Evolutionary conservation across 2,329 filamentous ascomycete genomes (phyloP).

Genomic region (Penicillium sumatraense): DNA sequence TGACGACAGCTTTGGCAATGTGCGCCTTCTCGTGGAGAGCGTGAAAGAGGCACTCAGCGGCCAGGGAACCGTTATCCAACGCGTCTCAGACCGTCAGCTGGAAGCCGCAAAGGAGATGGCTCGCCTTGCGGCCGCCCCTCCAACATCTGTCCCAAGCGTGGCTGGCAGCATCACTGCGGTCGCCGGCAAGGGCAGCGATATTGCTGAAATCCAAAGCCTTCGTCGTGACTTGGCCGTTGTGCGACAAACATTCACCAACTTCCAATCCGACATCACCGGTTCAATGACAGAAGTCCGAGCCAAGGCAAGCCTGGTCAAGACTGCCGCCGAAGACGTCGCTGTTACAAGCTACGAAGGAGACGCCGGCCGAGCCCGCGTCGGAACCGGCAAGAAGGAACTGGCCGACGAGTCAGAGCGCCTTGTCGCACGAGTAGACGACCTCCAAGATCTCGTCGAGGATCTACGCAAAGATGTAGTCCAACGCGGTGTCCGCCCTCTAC

Average conservation of each 20-base stretch:
- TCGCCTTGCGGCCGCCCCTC: constrained; percentile 59
- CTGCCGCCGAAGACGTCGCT: constrained; percentile 70
- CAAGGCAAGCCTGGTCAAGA: constrained; percentile 82
- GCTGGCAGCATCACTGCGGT: constrained; percentile 32
- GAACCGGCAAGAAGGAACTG: constrained; percentile 82
- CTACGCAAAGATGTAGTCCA: constrained; percentile 95
- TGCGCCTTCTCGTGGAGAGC: constrained; percentile 82
- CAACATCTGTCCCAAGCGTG: constrained; percentile 30
- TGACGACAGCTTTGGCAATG: constrained; percentile 82
- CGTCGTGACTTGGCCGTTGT: constrained; percentile 88
- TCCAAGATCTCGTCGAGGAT: constrained; percentile 97
- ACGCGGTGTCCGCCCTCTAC: constrained; percentile 87
- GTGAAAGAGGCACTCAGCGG: constrained; percentile 83
- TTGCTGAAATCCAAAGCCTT: constrained; percentile 79
- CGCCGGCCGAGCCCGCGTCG: constrained; percentile 83
- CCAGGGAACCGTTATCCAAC: constrained; percentile 79
- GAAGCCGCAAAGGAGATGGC: constrained; percentile 89
- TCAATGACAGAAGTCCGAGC: constrained; percentile 83
- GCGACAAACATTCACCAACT: constrained; percentile 89
- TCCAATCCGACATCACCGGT: constrained; percentile 83
- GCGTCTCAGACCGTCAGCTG: constrained; percentile 87
- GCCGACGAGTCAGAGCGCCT: constrained; percentile 87
- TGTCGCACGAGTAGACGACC: constrained; percentile 88
- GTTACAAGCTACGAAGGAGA: constrained; percentile 75
- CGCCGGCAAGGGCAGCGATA: constrained; percentile 60